Evolutionary conservation across 164 flowering plant species (phyloP), one percentile per base, ranked within the genome.

Genomic region (Magnolia officinalis): DNA sequence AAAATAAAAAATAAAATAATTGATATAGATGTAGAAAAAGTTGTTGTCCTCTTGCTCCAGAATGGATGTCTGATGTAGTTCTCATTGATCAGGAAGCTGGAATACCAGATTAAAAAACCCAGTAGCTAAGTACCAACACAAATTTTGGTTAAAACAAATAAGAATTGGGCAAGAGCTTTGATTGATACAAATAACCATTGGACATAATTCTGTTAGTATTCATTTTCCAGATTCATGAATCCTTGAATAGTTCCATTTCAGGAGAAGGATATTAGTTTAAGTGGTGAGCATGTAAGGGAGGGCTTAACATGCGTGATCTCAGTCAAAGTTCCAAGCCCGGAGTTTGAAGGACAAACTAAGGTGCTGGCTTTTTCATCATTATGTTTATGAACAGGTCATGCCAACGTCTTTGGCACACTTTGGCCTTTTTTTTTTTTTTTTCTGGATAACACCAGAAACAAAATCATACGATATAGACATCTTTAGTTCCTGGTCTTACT

Each of bases 321-420:
- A 23, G 98, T 96, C 74, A 96, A 92, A 83, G 97, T 96, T 83
- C 90, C 97, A 50, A 93, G 92, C 80, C 99, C 99, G 10, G 99
- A 96, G 81, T 96, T 96, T 85, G 99, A 96, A 90, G 98, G 99
- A 67, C 99, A 96, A 79, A 96, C 98, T 72, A 96, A 96, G 98
- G 99, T 94, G 80, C 59, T 68, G 19, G 18, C 61, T 77, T 4
- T 50, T 75, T 67, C 61, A 13, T 31, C 63, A 37, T 20, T 76
- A 66, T 51, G 50, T 73, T 51, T 20, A 23, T 74, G 4, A 19
- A 45, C n/a, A 66, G n/a, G 21, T 70, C 14, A 65, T 65, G 37
- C 10, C 49, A 19, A 63, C n/a, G 23, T 18, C 21, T 76, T 29
- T n/a, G 65, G 59, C 21, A 50, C 14, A 29, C 51, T 45, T 59